A percentile compares a stretch with the other conserved stretches of the same genome.
Conservation (phyloP, 768 basidiomycete species). For the Porpolomopsis calyptriformis region DNA sequence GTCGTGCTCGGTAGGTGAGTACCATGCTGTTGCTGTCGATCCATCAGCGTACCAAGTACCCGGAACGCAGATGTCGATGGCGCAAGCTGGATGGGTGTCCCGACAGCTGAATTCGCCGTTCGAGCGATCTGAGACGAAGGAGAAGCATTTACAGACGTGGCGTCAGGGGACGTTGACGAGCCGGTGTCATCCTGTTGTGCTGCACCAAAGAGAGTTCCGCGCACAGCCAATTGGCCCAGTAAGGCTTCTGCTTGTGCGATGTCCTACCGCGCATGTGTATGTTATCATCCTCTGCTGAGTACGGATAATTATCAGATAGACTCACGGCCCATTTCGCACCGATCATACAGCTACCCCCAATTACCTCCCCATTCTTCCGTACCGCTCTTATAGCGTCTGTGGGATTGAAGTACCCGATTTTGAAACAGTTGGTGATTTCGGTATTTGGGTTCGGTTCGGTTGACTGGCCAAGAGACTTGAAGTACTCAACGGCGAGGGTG, state of each 20-base stretch:
- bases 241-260: slow-evolving; percentile 44
- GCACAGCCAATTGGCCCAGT: slow-evolving; percentile 31
- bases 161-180: slow-evolving; percentile 19
- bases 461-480: slow-evolving; percentile 60
- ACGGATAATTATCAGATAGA: slow-evolving; percentile 7
- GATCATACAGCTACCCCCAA: slow-evolving; percentile 71
- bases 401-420: slow-evolving; percentile 59
- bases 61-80: slow-evolving; percentile 67
- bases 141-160: slow-evolving; percentile 40
- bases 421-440: slow-evolving; percentile 73
- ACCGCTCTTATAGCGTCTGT: slow-evolving; percentile 73
- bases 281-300: background rate
- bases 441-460: slow-evolving; percentile 57
- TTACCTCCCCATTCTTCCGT: slow-evolving; percentile 71
- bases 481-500: slow-evolving; percentile 60
- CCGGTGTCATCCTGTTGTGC: slow-evolving; percentile 10
- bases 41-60: slow-evolving; percentile 27
- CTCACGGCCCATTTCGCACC: slow-evolving; percentile 72
- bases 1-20: slow-evolving; percentile 5
- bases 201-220: slow-evolving; percentile 11
- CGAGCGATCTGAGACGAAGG: slow-evolving; percentile 12
- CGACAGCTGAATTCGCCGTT: slow-evolving; percentile 34
- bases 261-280: too few relatives aligned
- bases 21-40: slow-evolving; percentile 1
- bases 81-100: slow-evolving; percentile 63